Percentiles rank a stretch among this genome's conserved stretches.
Conservation (phyloP, 23 red algal genomes). For the Gracilaria caudata region DNA sequence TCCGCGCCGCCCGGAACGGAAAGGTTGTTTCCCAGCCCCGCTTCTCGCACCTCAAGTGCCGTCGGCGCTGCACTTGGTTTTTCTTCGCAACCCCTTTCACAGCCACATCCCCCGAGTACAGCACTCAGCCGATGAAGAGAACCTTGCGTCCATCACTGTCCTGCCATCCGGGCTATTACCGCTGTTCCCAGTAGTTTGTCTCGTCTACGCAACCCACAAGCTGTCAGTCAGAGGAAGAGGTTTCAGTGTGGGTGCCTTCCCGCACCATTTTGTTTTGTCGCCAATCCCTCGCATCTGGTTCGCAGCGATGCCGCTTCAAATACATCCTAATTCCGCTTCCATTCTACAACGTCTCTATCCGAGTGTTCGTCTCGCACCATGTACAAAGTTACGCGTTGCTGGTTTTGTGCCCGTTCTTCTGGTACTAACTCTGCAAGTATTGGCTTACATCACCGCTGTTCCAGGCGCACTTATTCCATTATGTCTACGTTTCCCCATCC, state of each 20-base stretch:
- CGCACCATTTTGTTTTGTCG: background rate
- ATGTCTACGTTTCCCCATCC: conserved; percentile 23
- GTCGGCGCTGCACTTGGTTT: too few species aligned
- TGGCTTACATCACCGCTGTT: conserved; percentile 66
- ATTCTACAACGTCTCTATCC: conserved; percentile 35
- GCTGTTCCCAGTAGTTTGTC: background rate
- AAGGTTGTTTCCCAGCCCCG: too few species aligned
- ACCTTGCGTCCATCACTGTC: background rate
- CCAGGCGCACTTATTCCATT: conserved; percentile 74
- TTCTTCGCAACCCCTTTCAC: background rate
- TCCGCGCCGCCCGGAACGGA: too few species aligned
- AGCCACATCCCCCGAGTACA: background rate
- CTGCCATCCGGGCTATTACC: background rate
- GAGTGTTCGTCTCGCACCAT: conserved; percentile 27
- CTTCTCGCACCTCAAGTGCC: too few species aligned
- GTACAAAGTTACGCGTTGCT: conserved; percentile 55
- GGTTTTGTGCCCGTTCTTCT: conserved; percentile 74
- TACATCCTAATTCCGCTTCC: background rate
- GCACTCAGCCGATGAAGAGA: background rate
- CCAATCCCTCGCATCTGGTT: background rate
- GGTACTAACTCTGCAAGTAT: conserved; percentile 42
- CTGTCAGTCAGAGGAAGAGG: too few species aligned
- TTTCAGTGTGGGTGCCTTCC: too few species aligned
- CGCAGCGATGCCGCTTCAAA: background rate
- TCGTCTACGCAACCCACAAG: background rate